These are phyloP conservation scores for Mrakia blollopis DNA, from an alignment of 768 basidiomycete species.

Conservation along the genomic window DNA sequence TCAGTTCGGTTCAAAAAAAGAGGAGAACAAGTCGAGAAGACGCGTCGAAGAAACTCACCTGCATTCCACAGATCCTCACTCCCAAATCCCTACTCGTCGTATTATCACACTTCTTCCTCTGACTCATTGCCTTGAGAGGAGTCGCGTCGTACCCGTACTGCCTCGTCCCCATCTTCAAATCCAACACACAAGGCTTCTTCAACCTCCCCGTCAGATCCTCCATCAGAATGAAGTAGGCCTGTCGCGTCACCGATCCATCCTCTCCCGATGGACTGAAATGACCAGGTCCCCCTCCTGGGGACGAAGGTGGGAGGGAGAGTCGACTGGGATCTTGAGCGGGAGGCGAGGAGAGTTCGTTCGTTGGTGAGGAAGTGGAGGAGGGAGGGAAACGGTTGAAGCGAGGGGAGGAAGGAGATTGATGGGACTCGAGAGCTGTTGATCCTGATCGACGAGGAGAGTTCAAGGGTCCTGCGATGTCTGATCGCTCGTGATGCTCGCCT, in stretches of 20 bases:
- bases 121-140: slow-evolving; percentile 89
- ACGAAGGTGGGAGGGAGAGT: slow-evolving; percentile 10
- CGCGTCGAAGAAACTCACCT: slow-evolving; percentile 57
- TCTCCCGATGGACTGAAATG: slow-evolving; percentile 34
- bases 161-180: slow-evolving; percentile 99
- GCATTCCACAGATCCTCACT: slow-evolving; percentile 96
- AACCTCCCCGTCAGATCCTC: slow-evolving; percentile 92
- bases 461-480: not conserved
- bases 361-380: not conserved
- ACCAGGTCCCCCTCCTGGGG: not conserved
- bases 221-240: slow-evolving; percentile 98
- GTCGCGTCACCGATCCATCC: slow-evolving; percentile 55
- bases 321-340: not conserved
- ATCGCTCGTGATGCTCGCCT: not conserved
- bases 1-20: not conserved
- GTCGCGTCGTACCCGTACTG: slow-evolving; percentile 97
- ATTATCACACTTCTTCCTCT: slow-evolving; percentile 94
- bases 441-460: not conserved
- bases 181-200: slow-evolving; percentile 89
- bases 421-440: not conserved
- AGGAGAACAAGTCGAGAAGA: not conserved
- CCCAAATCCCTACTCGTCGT: slow-evolving; percentile 89
- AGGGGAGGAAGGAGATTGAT: not conserved
- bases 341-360: not conserved
- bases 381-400: not conserved